Base-by-base conservation (phyloP, 805 yeast genomes). In the Hanseniaspora valbyensis region DNA sequence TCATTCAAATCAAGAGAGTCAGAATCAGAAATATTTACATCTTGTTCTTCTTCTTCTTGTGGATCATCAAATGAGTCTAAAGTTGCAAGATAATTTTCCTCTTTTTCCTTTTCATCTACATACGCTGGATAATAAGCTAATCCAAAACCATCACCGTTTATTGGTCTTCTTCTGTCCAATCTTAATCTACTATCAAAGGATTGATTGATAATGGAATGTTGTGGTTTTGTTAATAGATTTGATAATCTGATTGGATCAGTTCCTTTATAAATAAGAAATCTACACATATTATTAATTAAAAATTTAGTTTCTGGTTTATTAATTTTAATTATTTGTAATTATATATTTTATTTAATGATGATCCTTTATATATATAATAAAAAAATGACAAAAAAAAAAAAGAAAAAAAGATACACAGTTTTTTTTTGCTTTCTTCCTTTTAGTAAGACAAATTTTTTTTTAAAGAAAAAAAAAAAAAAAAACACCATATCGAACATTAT, bases 91-190 rank as follows among this genome's bases (percentile, higher is more conserved):
- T n/a, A n/a, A n/a, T n/a, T n/a, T n/a, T n/a, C n/a, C 9, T 12
- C 25, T 4, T 13, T 12, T n/a, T 6, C 8, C 4, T 25, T 19
- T 30, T 34, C 65, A 43, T 77, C 80, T 9, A 67, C 67, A 41
- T 77, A 83, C n/a, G 69, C 58, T 3, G 80, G 72, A 61, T 92
- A 92, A 67, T 92, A 92, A 0, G 97, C 97, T 21, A 92, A 90
- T 1, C 98, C 98, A 65, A 92, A 92, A 0, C 98, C 98, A 65
- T 92, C 98, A 38, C 98, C 98, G 63, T 92, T 92, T 57, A 92
- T 86, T 1, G 98, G 97, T 48, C 95, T 77, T 56, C 94, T 66
- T 58, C 79, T 81, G 61, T 92, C 97, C 16, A 92, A 71, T 51
- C 98, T 72, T 36, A 92, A 71, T 44, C 98, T 68, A 37, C 92